These are phyloP conservation scores for Alternaria sp. DNA, from an alignment of 2,329 filamentous ascomycete species.

Conservation along the genomic window DNA sequence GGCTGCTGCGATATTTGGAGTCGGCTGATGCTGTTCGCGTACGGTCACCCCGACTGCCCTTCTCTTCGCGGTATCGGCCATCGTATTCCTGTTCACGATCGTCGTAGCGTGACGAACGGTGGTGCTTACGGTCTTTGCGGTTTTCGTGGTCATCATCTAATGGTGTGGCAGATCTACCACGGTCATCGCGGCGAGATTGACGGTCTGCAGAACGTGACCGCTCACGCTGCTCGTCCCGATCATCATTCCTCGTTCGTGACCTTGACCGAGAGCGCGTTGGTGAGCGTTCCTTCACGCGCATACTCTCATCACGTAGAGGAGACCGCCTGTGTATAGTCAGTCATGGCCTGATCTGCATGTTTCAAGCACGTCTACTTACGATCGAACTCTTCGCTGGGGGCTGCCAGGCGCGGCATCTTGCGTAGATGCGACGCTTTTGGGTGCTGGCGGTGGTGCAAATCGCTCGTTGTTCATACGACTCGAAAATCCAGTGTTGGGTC, in stretches of 20 bases:
- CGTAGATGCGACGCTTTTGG: constrained; percentile 33
- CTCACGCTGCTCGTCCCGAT: constrained; percentile 28
- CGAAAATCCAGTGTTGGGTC: constrained; percentile 80
- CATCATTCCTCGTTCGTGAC: constrained; percentile 46
- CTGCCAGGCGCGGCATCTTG: constrained; percentile 34
- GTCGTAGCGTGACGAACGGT: constrained; percentile 56
- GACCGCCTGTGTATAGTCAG: constrained; percentile 39
- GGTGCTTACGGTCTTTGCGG: constrained; percentile 57
- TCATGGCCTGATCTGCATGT: not conserved
- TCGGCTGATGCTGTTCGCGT: constrained; percentile 73
- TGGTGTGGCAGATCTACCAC: constrained; percentile 62
- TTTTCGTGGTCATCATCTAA: constrained; percentile 44
- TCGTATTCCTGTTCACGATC: constrained; percentile 53
- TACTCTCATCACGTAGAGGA: constrained; percentile 46
- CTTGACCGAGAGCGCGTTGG: constrained; percentile 53
- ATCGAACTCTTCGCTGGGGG: constrained; percentile 40
- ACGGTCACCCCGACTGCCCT: constrained; percentile 61
- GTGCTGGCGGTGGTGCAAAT: constrained; percentile 31
- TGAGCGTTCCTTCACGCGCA: constrained; percentile 51
- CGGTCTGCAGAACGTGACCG: constrained; percentile 45
- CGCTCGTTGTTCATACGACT: constrained; percentile 60
- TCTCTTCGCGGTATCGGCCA: constrained; percentile 54
- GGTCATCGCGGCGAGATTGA: constrained; percentile 60
- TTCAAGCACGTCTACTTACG: constrained; percentile 33
- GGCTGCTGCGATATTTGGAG: constrained; percentile 68